Evolutionary conservation across 768 basidiomycete genomes (phyloP).

Genomic region (Leccinum disarticulatum): DNA sequence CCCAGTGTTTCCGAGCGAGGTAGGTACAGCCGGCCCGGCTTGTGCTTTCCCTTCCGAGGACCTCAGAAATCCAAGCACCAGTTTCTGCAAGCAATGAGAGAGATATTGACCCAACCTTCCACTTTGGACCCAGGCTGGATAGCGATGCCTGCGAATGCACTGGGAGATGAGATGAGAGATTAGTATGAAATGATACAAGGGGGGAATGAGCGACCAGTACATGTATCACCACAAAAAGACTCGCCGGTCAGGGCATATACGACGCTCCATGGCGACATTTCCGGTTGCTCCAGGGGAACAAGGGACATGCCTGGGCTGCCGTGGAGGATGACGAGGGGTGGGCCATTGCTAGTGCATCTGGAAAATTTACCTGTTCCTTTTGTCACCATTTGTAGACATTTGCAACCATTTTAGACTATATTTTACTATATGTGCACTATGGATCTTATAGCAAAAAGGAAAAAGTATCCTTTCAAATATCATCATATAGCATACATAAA

Average conservation of each 20-base stretch:
- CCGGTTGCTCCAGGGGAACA: constrained; percentile 96
- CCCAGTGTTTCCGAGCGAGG: constrained; percentile 47
- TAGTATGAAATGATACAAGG: neutral
- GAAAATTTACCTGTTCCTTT: too few relatives aligned
- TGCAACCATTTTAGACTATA: too few relatives aligned
- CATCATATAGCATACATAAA: too few relatives aligned
- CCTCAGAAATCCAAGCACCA: constrained; percentile 80
- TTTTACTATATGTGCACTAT: too few relatives aligned
- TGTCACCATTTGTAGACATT: too few relatives aligned
- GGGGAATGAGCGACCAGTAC: constrained; percentile 15
- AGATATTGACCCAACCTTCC: constrained; percentile 45
- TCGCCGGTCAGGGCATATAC: constrained; percentile 75
- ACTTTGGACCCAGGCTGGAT: constrained; percentile 13
- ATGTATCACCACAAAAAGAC: constrained; percentile 50
- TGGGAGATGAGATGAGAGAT: neutral
- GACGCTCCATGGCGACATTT: constrained; percentile 89
- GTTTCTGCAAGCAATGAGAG: constrained; percentile 67
- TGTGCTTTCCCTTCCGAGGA: constrained; percentile 63
- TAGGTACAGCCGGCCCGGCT: constrained; percentile 79
- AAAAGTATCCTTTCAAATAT: too few relatives aligned
- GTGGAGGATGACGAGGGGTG: constrained; percentile 40
- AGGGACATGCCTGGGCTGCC: constrained; percentile 44
- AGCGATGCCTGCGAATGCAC: neutral
- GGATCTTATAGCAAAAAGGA: too few relatives aligned
- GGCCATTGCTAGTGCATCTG: constrained; percentile 33